Percentiles rank a stretch among this genome's conserved stretches.
Evolutionary conservation across 2,329 filamentous ascomycete species (phyloP).

Genomic region (Talaromyces sp.): DNA sequence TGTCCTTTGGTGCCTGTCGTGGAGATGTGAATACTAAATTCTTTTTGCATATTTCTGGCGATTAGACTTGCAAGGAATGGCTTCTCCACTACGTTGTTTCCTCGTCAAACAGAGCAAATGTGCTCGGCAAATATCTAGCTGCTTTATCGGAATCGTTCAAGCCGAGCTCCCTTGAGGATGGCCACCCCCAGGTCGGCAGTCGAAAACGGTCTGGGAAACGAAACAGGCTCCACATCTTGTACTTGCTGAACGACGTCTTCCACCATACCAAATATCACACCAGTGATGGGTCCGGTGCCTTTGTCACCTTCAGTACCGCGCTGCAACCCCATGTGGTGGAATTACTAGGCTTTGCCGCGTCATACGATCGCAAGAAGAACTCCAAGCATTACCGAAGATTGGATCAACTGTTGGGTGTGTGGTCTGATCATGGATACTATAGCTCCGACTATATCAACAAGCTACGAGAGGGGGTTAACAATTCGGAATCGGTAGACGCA

Average conservation of each 20-base stretch:
- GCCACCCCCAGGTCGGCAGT: slow-evolving; percentile 9
- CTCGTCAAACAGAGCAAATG: slow-evolving; percentile 60
- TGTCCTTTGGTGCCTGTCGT: slow-evolving; percentile 20
- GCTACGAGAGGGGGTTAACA: slow-evolving; percentile 55
- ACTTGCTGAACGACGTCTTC: slow-evolving; percentile 72
- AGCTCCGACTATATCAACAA: slow-evolving; percentile 48
- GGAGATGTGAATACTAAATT: slow-evolving; percentile 31
- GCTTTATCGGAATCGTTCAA: slow-evolving; percentile 60
- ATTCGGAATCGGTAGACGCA: slow-evolving; percentile 31
- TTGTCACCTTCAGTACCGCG: slow-evolving; percentile 48
- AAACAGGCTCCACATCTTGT: slow-evolving; percentile 69
- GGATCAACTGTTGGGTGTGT: slow-evolving; percentile 59
- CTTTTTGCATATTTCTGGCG: slow-evolving; percentile 14
- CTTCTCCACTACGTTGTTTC: slow-evolving; percentile 66
- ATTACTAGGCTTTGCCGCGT: slow-evolving; percentile 56
- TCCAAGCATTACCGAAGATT: slow-evolving; percentile 65
- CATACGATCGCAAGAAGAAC: slow-evolving; percentile 49
- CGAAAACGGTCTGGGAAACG: slow-evolving; percentile 55
- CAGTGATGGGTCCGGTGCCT: slow-evolving; percentile 33
- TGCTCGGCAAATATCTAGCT: slow-evolving; percentile 70
- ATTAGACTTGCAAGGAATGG: slow-evolving; percentile 83
- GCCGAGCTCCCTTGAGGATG: slow-evolving; percentile 17
- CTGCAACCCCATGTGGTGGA: slow-evolving; percentile 56
- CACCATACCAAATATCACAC: slow-evolving; percentile 59
- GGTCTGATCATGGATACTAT: slow-evolving; percentile 65